Evolutionary conservation across 1,139 yeast species (phyloP).

Genomic region (Candida tropicalis): DNA sequence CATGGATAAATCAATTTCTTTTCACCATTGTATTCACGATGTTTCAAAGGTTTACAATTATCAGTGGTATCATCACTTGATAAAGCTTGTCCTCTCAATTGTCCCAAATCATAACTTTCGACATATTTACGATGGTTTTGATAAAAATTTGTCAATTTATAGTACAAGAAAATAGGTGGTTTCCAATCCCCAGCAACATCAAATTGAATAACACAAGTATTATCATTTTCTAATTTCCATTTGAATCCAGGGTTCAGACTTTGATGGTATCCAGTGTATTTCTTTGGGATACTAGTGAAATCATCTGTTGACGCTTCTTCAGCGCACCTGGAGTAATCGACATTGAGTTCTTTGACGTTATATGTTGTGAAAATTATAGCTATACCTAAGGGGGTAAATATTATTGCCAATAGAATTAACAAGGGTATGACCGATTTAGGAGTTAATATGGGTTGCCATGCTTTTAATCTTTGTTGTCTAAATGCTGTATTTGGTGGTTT

Average conservation of each 20-base stretch:
- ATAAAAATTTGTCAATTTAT: constrained; percentile 70
- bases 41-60: constrained; percentile 63
- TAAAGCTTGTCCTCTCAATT: constrained; percentile 65
- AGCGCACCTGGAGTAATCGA: constrained; percentile 64
- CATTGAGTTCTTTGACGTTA: constrained; percentile 58
- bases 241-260: constrained; percentile 46
- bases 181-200: constrained; percentile 59
- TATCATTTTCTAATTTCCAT: constrained; percentile 52
- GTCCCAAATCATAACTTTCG: constrained; percentile 65
- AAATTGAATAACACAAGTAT: constrained; percentile 59
- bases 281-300: constrained; percentile 51
- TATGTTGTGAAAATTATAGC: constrained; percentile 63
- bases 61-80: constrained; percentile 43
- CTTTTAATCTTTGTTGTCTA: constrained; percentile 70
- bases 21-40: constrained; percentile 35
- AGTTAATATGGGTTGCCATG: constrained; percentile 83
- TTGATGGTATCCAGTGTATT: constrained; percentile 52
- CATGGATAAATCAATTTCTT: constrained; percentile 73
- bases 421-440: constrained; percentile 78
- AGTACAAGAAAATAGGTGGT: constrained; percentile 66
- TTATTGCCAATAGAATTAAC: constrained; percentile 58
- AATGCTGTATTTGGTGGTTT: constrained; percentile 81
- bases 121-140: constrained; percentile 83
- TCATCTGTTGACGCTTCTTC: constrained; percentile 33
- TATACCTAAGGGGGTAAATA: constrained; percentile 75